Evolutionary conservation across 1,284 basidiomycete genomes (phyloP), one percentile per base, ranked within the genome.

Genomic region (Pascua sp.): DNA sequence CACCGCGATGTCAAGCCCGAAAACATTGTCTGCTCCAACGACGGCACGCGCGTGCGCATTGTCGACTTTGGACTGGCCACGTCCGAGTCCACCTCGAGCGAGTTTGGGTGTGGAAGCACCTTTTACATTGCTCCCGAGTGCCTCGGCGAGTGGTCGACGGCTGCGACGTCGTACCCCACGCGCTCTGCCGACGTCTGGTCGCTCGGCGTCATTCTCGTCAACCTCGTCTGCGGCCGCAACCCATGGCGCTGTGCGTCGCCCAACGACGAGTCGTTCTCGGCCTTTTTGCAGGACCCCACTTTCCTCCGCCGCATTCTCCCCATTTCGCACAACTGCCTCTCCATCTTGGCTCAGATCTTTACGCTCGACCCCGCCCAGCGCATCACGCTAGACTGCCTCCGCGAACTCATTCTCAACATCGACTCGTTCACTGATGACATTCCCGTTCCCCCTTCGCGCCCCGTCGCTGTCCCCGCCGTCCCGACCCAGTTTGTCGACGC

Each of bases 11-110:
- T 98, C 72, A 98, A 98, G 80, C 95, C 94, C 2, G 96, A 98
- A 80, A 98, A 98, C 78, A 88, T 98, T 67, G 83, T 98, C 61
- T 96, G 92, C 79, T 78, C 90, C 81, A 71, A 78, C 32, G 78
- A 77, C 71, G 93, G 93, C 61, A 82, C 86, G 62, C 83, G 86
- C 56, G 85, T 98, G 57, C 86, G 90, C 64, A 85, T 98, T 71
- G 95, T 94, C 61, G 96, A 98, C 80, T 98, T 98, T 77, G 95
- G 96, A 50, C 85, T 98, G 37, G 95, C 95, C 11, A 98, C 95
- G 2, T 89, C 87, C 47, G 91, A 98, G 63, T 85, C 84, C 70
- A 80, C 85, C 63, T 94, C 90, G 63, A 84, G 85, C 61, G 95
- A 98, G 76, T 97, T 96, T 79, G 88, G 93, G 56, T 96, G 76